phyloP scores from a whole-genome alignment of 805 yeast genomes.

The Myxozyma monticola region DNA sequence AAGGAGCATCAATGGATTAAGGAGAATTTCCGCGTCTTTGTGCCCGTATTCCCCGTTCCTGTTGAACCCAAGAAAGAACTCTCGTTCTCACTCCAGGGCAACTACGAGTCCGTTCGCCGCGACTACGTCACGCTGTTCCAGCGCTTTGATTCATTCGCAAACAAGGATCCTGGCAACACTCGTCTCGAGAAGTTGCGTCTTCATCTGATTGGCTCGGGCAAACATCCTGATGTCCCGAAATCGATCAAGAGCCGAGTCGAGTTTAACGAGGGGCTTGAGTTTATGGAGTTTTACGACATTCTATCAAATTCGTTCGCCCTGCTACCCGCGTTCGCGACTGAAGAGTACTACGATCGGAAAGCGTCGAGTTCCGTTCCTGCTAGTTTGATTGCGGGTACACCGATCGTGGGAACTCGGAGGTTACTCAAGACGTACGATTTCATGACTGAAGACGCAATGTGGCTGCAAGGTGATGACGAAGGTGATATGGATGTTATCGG shows the following conservation, averaged over 20 bases:
- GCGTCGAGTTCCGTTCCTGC: conserved; percentile 31
- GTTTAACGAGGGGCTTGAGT: conserved; percentile 28
- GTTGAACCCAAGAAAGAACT: conserved; percentile 22
- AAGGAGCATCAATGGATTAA: conserved; percentile 15
- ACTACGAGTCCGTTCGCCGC: conserved; percentile 30
- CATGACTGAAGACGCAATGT: conserved; percentile 28
- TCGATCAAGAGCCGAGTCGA: conserved; percentile 20
- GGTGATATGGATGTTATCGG: conserved; percentile 29
- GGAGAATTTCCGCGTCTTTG: conserved; percentile 19
- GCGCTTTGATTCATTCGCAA: conserved; percentile 20
- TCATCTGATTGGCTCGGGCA: conserved; percentile 30
- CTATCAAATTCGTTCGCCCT: conserved; percentile 27
- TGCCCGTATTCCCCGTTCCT: conserved; percentile 29
- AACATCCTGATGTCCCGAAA: conserved; percentile 26
- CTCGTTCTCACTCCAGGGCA: conserved; percentile 23
- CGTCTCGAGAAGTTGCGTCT: conserved; percentile 20
- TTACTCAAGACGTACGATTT: conserved; percentile 26
- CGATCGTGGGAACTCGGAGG: conserved; percentile 25
- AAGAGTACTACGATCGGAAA: conserved; percentile 27
- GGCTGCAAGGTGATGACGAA: conserved; percentile 28
- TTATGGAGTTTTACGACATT: conserved; percentile 24
- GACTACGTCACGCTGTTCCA: conserved; percentile 24
- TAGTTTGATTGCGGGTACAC: conserved; percentile 27
- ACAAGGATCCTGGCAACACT: conserved; percentile 16
- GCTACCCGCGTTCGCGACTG: conserved; percentile 29